Base-by-base conservation (phyloP, 139 green algal species). In the Medakamo hakoo region DNA sequence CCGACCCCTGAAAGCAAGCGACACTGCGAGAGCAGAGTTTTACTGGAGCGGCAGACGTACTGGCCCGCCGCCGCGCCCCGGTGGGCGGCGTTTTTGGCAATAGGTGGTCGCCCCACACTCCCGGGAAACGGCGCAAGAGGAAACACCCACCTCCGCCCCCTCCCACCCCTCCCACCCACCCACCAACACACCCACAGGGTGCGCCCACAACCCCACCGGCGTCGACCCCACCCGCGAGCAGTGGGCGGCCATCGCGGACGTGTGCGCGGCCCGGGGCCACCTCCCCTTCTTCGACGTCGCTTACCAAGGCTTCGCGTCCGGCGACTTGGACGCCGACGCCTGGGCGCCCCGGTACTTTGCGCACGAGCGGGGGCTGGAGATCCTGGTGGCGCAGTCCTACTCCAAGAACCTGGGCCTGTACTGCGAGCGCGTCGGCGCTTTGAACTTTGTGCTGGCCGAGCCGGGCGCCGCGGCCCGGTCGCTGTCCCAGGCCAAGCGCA, bases 381-480 rank as follows among this genome's bases (percentile, higher is more conserved):
- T 95, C 62, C 66, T 95, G 40, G 81, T 92, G 30, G 74, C 80
- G 0, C 72, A 76, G 26, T 88, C 73, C 29, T 95, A 95, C 79
- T 85, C 78, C 70, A 96, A 98, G 80, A 99, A 99, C 85, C 81
- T 98, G 58, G 93, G 93, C 3, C 80, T 98, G 62, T 98, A 98
- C 73, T 89, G 72, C 20, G 91, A 99, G 87, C 84, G 93, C 20
- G 80, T 99, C 20, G 93, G 93, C 30, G 89, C 91, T 23, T 67
- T 98, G 52, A 88, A 84, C 65, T 76, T 89, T 18, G 83, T 99
- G 57, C 61, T 78, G n/a, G 64, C 32, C 5, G 73, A 82, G 62
- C 64, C 70, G 3, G 81, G 84, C 23, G 57, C 78, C 28, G 85
- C 88, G n/a, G 78, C 73, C 57, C 68, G 74, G 0, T 80, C 88